Evolutionary conservation across 2,329 filamentous ascomycete genomes (phyloP), one percentile per base, ranked within the genome.

Genomic region (Penicillium decumbens): DNA sequence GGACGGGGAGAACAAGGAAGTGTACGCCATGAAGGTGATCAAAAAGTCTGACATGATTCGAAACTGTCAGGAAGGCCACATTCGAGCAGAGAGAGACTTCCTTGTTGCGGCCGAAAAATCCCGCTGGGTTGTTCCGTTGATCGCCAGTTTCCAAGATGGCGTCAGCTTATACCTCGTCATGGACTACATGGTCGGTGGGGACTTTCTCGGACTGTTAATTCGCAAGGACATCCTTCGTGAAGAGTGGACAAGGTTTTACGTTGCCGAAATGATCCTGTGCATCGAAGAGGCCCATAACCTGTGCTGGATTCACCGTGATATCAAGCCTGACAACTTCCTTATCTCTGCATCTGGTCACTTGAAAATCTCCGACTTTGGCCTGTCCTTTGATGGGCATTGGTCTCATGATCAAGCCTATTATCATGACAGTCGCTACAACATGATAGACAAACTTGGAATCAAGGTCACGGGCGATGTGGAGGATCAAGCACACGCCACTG

Each of bases 1-100:
- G 56, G 58, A 57, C 4, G 65, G 61, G 6, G 58, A 63, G 32
- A 70, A 61, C 49, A 80, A 77, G 43, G 79, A 87, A 49, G 83
- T 95, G 0, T 97, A 86, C 67, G 93, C 93, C 12, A 96, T 97
- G 92, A 97, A 97, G 67, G 88, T 95, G 28, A 97, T 97, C 58
- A 84, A 87, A 50, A 98, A 98, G 66, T 89, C 89, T 0, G 84
- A 89, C 48, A 97, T 96, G 91, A 78, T 97, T 47, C 83, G 85
- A 10, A 93, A 89, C 52, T 86, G 86, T 55, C 93, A 97, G 72
- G 92, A 97, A 70, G 92, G 89, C 0, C 93, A 97, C 71, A 71
- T 98, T 18, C 83, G 89, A 30, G 92, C 91, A 0, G 92, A 98
- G 66, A 78, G 92, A 57, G 93, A 97, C 62, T 95, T 97, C 57